Conservation (phyloP, 768 basidiomycete genomes). For the Suillus sp. region DNA sequence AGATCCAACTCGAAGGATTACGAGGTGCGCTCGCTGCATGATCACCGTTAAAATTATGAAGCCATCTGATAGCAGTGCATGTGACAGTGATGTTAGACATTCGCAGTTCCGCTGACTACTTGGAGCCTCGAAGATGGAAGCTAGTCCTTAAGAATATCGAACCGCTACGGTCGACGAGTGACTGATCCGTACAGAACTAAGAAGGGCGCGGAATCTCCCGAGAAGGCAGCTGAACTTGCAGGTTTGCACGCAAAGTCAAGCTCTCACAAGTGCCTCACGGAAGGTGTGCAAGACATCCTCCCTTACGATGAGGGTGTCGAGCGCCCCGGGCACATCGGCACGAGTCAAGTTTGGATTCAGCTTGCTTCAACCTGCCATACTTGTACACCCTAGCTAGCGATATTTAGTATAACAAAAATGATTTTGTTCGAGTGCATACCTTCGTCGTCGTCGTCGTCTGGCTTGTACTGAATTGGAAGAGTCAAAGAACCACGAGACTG, state of each 20-base stretch:
- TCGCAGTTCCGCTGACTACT: background rate
- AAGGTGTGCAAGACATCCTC: background rate
- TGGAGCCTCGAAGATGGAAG: background rate
- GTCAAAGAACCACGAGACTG: background rate
- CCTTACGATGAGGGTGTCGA: background rate
- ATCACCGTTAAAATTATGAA: background rate
- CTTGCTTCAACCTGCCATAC: background rate
- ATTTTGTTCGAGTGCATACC: too few relatives aligned
- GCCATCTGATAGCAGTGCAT: too few relatives aligned
- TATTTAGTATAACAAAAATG: too few relatives aligned
- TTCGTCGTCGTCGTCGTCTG: background rate
- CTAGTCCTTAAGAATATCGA: background rate
- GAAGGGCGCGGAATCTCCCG: constrained; percentile 2
- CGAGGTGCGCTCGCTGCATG: background rate
- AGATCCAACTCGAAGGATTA: background rate
- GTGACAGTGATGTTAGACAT: background rate
- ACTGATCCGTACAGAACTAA: background rate
- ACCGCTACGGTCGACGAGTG: background rate
- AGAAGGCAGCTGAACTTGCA: constrained; percentile 2
- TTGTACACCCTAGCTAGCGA: too few relatives aligned
- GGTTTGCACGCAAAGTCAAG: constrained; percentile 3
- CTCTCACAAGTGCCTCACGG: background rate
- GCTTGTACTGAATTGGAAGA: background rate
- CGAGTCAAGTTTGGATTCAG: background rate
- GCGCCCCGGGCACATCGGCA: background rate